Base-by-base conservation (phyloP, 148 eudicot species). In the Fagopyrum tataricum region DNA sequence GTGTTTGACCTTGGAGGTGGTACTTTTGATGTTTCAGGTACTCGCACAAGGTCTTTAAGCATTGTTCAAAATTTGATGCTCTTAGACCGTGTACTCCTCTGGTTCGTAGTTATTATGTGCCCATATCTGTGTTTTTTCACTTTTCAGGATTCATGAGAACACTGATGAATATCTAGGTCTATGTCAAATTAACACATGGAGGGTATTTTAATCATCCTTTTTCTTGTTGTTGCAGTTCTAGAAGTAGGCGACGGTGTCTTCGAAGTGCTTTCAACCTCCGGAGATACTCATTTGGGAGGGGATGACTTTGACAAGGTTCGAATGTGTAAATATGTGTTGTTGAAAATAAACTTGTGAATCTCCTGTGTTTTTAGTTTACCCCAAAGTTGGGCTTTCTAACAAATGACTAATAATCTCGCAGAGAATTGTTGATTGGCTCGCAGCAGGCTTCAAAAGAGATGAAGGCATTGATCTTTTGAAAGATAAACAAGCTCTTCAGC, bases 1-100 rank as follows among this genome's bases (percentile, higher is more conserved):
- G 98, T 94, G 11, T 94, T 94, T 82, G 98, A 94, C 82, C 98
- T 94, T 77, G 98, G 98, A 75, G 98, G 98, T 82, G 98, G 98
- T 69, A 95, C 98, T 42, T 95, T 95, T 85, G 98, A 95, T 82
- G 98, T 95, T 76, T 95, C 98, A 88, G 98, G 98, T 94, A 87
- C 53, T 52, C 8, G 20, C 31, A 2, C 26, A 47, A 2, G 4
- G 4, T 47, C 14, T 1, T 21, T 2, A 13, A 39, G 62, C 37
- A 58, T 7, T 21, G 8, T 5, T 10, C 18, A 6, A 12, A 20
- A 11, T 56, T 20, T 48, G 41, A 18, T 68, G 59, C 6, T 74
- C 9, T 59, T 43, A 12, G 48, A 21, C 4, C 47, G 43, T 10
- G 31, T 2, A 43, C 26, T 26, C 31, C 23, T 46, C 20, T 58